Evolutionary conservation across 345 rosid species (phyloP).

Genomic region (Mangifera indica): DNA sequence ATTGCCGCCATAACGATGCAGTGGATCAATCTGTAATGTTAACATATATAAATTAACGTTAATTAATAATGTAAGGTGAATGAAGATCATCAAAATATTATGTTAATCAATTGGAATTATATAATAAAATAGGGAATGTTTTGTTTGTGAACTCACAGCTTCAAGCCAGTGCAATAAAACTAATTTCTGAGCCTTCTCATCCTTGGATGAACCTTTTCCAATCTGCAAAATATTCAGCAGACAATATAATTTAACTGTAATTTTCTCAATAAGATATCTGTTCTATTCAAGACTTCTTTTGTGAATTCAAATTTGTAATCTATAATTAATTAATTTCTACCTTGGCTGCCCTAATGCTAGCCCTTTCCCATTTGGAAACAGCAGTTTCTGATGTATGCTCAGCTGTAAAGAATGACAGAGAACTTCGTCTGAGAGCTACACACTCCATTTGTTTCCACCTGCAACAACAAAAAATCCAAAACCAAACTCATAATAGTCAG

Average conservation of each 20-base stretch:
- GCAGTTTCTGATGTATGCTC: slow-evolving; percentile 32
- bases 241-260: background rate
- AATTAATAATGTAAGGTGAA: too few species aligned
- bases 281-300: background rate
- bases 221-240: slow-evolving; percentile 20
- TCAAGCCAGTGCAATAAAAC: slow-evolving; percentile 57
- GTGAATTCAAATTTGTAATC: too few species aligned
- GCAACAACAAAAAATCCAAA: background rate
- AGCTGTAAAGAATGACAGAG: slow-evolving; percentile 36
- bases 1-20: slow-evolving; percentile 84
- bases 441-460: slow-evolving; percentile 42
- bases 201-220: slow-evolving; percentile 51
- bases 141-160: slow-evolving; percentile 36
- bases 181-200: slow-evolving; percentile 46
- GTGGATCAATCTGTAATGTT: slow-evolving; percentile 63
- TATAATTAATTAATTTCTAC: slow-evolving; percentile 25
- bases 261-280: too few species aligned
- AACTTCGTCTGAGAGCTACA: slow-evolving; percentile 29
- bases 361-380: slow-evolving; percentile 47
- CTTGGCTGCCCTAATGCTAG: slow-evolving; percentile 42
- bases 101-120: background rate
- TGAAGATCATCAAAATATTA: background rate
- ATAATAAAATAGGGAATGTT: background rate
- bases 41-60: too few species aligned
- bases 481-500: too few species aligned